Evolutionary conservation across 1,139 yeast genomes (phyloP), one percentile per base, ranked within the genome.

Genomic region (Blastobotrys indianensis): DNA sequence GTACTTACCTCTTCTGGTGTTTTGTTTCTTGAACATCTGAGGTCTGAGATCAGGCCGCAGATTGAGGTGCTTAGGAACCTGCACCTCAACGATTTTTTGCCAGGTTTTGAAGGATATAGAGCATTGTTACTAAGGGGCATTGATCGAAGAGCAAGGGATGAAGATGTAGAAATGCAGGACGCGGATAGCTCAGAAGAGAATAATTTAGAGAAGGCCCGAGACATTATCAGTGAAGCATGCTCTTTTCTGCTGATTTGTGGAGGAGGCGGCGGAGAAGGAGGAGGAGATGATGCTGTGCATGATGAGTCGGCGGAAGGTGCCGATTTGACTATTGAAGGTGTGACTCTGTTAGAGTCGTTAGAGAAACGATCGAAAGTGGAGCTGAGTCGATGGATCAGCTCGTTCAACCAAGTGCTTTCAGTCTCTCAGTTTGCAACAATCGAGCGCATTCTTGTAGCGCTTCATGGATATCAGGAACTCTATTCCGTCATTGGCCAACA

Each of bases 1-100:
- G 78, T 82, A 53, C 67, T 87, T 32, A 87, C 88, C 44, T 87
- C 96, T 3, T 82, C 94, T 1, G 97, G 96, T 3, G 71, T 85
- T 0, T 75, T 87, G 43, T 86, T 83, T 60, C 54, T 60, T 23
- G 55, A 53, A 4, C 49, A 62, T 17, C 47, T 56, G 13, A 47
- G 51, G 17, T 48, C 50, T 52, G 64, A 60, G 51, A 74, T 69
- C 10, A 62, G 66, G 34, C 65, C 70, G 13, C 87, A 82, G 57
- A 59, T 79, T 31, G 54, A 65, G 17, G 71, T 81, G 28, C 63
- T 82, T 31, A 68, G 71, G 51, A 79, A 79, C 51, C 61, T 82
- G 10, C 48, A 48, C 32, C 49, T 53, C 4, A 34, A 47, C 7
- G 51, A 50, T 31, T 49, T 57, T 31, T 20, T 37, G 13, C 45